Evolutionary conservation across 129 eudicot genomes (phyloP).

Genomic region (Saussurea involucrata): DNA sequence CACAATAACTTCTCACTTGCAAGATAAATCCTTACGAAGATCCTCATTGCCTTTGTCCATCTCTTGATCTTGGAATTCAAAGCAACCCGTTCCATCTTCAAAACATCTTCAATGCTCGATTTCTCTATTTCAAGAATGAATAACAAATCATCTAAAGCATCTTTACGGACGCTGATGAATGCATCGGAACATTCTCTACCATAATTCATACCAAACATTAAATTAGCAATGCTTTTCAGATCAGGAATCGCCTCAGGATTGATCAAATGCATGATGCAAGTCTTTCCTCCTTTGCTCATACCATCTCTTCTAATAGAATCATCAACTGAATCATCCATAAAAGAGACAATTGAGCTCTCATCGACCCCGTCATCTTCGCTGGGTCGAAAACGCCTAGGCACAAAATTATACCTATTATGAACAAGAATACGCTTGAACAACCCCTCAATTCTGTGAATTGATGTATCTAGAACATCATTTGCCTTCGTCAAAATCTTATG

Average conservation of each 20-base stretch:
- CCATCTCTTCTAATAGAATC: too few relatives aligned
- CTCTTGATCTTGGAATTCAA: conserved; percentile 63
- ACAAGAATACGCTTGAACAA: conserved; percentile 70
- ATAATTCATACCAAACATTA: too few relatives aligned
- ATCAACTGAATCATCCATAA: too few relatives aligned
- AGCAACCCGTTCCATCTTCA: conserved; percentile 71
- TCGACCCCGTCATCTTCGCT: too few relatives aligned
- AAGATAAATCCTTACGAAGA: conserved; percentile 69
- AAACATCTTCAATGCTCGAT: conserved; percentile 73
- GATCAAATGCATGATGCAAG: too few relatives aligned
- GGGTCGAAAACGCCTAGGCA: conserved; percentile 73
- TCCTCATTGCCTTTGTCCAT: conserved; percentile 70
- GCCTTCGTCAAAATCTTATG: conserved; percentile 43
- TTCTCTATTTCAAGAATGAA: conserved; percentile 70
- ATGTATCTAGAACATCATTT: conserved; percentile 73
- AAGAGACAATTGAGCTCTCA: too few relatives aligned
- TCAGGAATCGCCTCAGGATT: too few relatives aligned
- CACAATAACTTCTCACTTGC: conserved; percentile 66
- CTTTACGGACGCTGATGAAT: too few relatives aligned
- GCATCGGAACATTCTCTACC: too few relatives aligned
- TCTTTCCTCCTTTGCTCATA: too few relatives aligned
- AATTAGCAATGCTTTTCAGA: too few relatives aligned
- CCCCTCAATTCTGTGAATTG: conserved; percentile 65
- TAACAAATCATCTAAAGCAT: too few relatives aligned
- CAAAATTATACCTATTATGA: conserved; percentile 78